Percentiles rank a stretch among this genome's conserved stretches.
These are phyloP conservation scores for Erodium moschatum DNA, from an alignment of 441 rosid species.

Conservation along the genomic window DNA sequence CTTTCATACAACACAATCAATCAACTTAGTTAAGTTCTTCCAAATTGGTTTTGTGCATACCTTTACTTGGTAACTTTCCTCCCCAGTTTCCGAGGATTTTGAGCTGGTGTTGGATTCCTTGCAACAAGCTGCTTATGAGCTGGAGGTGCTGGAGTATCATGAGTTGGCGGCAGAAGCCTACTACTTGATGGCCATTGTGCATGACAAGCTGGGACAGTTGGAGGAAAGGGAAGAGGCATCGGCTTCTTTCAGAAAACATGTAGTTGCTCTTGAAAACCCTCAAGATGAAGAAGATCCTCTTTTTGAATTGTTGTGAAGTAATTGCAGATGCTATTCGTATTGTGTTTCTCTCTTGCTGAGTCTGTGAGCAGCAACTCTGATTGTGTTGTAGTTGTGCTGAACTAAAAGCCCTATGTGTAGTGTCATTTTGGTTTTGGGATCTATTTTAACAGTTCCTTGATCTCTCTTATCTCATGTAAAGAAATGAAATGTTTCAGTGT, in stretches of 20 bases:
- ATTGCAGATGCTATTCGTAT: conserved; percentile 5
- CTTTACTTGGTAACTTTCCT: conserved; percentile 15
- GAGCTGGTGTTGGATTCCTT: conserved; percentile 65
- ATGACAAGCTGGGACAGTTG: conserved; percentile 45
- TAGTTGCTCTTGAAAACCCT: conserved; percentile 62
- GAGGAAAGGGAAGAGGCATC: conserved; percentile 80
- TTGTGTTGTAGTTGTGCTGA: no score
- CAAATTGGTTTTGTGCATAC: conserved; percentile 3
- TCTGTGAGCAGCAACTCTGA: neutral
- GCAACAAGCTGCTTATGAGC: conserved; percentile 73
- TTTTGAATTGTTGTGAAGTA: conserved; percentile 19
- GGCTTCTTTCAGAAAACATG: conserved; percentile 56
- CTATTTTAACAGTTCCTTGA: no score
- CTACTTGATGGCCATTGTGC: conserved; percentile 62
- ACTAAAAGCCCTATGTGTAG: no score
- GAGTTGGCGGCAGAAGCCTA: conserved; percentile 85
- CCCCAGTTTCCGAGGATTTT: conserved; percentile 46
- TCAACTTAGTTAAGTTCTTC: neutral
- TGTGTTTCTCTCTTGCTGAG: neutral
- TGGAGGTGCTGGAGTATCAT: conserved; percentile 79
- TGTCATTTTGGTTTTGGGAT: no score
- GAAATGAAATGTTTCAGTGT: no score
- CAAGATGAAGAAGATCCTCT: conserved; percentile 36
- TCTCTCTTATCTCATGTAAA: no score
- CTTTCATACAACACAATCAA: neutral